Evolutionary conservation across 2,329 filamentous ascomycete species (phyloP).

Genomic region (Cladorrhinum sp.): DNA sequence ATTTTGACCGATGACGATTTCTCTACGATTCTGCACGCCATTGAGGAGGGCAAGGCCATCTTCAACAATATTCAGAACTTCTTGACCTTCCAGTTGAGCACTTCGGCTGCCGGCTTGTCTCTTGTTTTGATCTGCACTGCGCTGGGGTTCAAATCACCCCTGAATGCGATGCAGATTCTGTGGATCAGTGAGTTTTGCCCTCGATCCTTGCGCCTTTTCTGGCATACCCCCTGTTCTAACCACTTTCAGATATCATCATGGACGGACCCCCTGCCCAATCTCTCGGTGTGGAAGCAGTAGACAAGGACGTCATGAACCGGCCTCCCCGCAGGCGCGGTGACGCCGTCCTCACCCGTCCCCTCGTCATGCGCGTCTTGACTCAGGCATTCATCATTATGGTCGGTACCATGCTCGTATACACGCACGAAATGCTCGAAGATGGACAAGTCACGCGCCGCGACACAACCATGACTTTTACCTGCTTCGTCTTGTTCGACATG

Average conservation of each 20-base stretch:
- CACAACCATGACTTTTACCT: slow-evolving; percentile 99
- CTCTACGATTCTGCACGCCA: slow-evolving; percentile 86
- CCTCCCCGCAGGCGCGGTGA: slow-evolving; percentile 85
- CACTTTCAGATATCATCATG: slow-evolving; percentile 86
- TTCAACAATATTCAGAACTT: slow-evolving; percentile 99
- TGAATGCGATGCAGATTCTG: slow-evolving; percentile 99
- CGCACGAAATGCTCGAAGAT: slow-evolving; percentile 83
- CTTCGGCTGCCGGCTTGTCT: slow-evolving; percentile 87
- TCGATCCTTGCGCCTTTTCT: background rate
- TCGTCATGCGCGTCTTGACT: slow-evolving; percentile 81
- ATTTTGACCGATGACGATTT: slow-evolving; percentile 88
- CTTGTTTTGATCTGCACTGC: slow-evolving; percentile 90
- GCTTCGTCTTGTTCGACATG: slow-evolving; percentile 99
- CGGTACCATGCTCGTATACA: slow-evolving; percentile 88
- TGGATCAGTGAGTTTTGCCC: slow-evolving; percentile 82
- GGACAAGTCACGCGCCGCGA: slow-evolving; percentile 84
- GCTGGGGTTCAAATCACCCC: slow-evolving; percentile 87
- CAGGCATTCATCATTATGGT: slow-evolving; percentile 87
- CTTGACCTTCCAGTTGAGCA: slow-evolving; percentile 96
- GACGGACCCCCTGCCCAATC: slow-evolving; percentile 97
- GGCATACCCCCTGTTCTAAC: background rate
- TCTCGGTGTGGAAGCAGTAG: slow-evolving; percentile 90
- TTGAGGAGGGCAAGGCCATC: slow-evolving; percentile 98
- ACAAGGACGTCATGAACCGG: slow-evolving; percentile 88
- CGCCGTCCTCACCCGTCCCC: slow-evolving; percentile 79